These are phyloP conservation scores for Aspergillus wentii DNA, from an alignment of 495 filamentous ascomycete genomes.

Conservation along the genomic window DNA sequence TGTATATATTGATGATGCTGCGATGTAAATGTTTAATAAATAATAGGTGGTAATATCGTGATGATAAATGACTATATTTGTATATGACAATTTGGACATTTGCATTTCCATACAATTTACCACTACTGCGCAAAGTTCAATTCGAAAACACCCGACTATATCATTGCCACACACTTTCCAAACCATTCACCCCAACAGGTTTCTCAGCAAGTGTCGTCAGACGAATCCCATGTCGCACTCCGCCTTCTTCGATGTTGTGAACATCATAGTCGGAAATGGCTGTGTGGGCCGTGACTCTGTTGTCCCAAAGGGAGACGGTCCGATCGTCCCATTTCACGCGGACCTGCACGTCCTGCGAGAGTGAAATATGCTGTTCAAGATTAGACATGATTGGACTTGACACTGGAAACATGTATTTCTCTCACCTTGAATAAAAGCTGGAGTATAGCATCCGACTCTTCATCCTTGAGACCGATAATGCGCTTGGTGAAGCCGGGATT, in stretches of 20 bases:
- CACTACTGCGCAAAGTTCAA: too few species aligned
- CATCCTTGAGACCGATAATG: conserved; percentile 14
- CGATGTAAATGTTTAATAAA: too few species aligned
- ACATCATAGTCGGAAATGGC: conserved; percentile 49
- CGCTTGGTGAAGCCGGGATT: conserved; percentile 10
- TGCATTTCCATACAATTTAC: too few species aligned
- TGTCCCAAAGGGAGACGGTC: conserved; percentile 44
- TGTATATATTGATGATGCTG: too few species aligned
- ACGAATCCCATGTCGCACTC: conserved; percentile 37
- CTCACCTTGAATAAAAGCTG: too few species aligned
- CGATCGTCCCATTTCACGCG: conserved; percentile 39
- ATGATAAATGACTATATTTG: too few species aligned
- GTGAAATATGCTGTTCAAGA: conserved; percentile 29
- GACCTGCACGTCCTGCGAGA: conserved; percentile 41
- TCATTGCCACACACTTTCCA: conserved; percentile 18
- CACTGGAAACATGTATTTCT: too few species aligned
- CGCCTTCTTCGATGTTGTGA: conserved; percentile 40
- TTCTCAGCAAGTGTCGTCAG: conserved; percentile 41
- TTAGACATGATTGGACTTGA: too few species aligned
- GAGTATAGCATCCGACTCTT: conserved; percentile 2
- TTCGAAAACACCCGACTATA: too few species aligned
- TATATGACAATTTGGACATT: too few species aligned
- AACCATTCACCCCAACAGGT: conserved; percentile 37
- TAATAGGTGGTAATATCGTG: too few species aligned
- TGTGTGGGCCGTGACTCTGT: conserved; percentile 41